phyloP scores from a whole-genome alignment of 768 basidiomycete genomes.

The Suillus tomentosus region DNA sequence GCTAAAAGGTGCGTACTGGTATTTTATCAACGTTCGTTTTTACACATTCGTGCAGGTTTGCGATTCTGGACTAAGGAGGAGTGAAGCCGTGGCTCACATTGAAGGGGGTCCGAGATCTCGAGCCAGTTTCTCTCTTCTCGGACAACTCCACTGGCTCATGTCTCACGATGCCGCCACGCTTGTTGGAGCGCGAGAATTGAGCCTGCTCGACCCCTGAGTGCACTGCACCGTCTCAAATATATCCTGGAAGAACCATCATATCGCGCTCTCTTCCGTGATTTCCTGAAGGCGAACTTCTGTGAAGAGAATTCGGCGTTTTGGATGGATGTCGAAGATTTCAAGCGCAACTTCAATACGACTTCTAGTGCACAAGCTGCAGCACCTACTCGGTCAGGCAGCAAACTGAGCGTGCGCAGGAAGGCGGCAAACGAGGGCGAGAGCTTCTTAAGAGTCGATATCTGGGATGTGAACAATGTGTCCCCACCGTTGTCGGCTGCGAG shows the following conservation, averaged over 20 bases:
- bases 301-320: conserved; percentile 98
- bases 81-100: conserved; percentile 84
- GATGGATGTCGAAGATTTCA: conserved; percentile 97
- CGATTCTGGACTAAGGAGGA: conserved; percentile 63
- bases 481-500: no score
- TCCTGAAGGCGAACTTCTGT: conserved; percentile 91
- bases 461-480: no score
- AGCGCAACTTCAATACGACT: conserved; percentile 92
- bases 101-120: conserved; percentile 87
- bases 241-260: conserved; percentile 92
- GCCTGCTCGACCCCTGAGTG: no score
- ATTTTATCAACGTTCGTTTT: background rate
- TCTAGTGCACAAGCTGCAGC: conserved; percentile 79
- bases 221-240: conserved; percentile 68
- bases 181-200: no score
- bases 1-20: conserved; percentile 67
- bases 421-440: no score
- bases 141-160: conserved; percentile 54
- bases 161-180: no score
- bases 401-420: conserved; percentile 6
- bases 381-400: conserved; percentile 38
- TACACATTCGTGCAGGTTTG: conserved; percentile 55
- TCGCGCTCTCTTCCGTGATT: conserved; percentile 91
- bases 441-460: no score
- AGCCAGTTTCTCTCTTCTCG: conserved; percentile 88